Conservation (phyloP, 2,329 filamentous ascomycete species). For the Hypoxylon sp. region DNA sequence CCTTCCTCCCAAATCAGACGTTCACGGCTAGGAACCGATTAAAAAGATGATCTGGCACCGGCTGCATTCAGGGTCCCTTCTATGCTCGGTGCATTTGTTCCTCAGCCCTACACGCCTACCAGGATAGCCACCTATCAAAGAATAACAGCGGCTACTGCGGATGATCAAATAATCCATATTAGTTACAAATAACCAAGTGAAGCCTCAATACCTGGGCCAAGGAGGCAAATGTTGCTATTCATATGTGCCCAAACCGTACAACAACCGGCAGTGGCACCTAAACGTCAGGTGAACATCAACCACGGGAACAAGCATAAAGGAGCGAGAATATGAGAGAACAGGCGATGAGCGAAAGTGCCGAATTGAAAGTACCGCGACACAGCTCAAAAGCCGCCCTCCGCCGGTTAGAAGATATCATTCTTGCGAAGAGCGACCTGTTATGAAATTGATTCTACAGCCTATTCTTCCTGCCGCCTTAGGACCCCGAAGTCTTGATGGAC, state of each 20-base stretch:
- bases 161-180: constrained; percentile 29
- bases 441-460: constrained; percentile 16
- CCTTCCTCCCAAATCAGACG: constrained; percentile 14
- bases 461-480: constrained; percentile 1
- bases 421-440: constrained; percentile 12
- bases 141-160: constrained; percentile 36
- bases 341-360: constrained; percentile 25
- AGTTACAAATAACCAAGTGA: constrained; percentile 27
- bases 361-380: constrained; percentile 10
- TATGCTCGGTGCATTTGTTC: constrained; percentile 14
- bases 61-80: constrained; percentile 33
- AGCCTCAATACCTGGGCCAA: constrained; percentile 27
- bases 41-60: constrained; percentile 25
- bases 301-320: constrained; percentile 8
- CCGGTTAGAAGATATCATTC: constrained; percentile 10
- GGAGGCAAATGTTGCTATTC: constrained; percentile 20
- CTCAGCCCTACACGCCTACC: constrained; percentile 37
- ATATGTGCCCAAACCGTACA: constrained; percentile 23
- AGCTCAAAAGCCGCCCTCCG: constrained; percentile 15
- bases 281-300: constrained; percentile 11
- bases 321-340: constrained; percentile 5
- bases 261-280: constrained; percentile 15
- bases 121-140: constrained; percentile 30
- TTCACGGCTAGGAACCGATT: constrained; percentile 1
- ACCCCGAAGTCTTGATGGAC: neutral